Evolutionary conservation across 768 basidiomycete genomes (phyloP).

Genomic region (Holtermannia corniformis): DNA sequence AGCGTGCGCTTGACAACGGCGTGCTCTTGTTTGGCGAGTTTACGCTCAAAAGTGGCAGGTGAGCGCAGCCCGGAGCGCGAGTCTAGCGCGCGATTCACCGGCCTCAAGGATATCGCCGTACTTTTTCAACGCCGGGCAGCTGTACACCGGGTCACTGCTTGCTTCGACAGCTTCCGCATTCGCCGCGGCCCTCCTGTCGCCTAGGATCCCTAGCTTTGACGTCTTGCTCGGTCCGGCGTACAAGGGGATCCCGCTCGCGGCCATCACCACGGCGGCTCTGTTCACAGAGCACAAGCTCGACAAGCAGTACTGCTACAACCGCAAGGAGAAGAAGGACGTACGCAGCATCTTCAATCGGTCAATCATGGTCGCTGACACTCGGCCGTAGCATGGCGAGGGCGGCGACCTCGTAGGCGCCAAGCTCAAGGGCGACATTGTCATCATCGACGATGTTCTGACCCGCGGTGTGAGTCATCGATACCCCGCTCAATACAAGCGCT

Average conservation of each 20-base stretch:
- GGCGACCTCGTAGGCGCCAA: conserved; percentile 79
- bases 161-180: conserved; percentile 69
- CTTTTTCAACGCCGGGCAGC: conserved; percentile 89
- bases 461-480: conserved; percentile 25
- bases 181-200: conserved; percentile 62
- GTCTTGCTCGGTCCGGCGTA: conserved; percentile 94
- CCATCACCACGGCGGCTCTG: conserved; percentile 68
- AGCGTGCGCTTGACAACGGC: conserved; percentile 37
- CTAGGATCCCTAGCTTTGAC: conserved; percentile 54
- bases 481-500: background rate
- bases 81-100: background rate
- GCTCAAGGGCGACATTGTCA: conserved; percentile 68
- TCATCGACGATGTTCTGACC: conserved; percentile 96
- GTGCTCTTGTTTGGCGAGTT: conserved; percentile 67
- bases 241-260: conserved; percentile 91
- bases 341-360: conserved; percentile 12
- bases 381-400: conserved; percentile 73
- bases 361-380: conserved; percentile 4
- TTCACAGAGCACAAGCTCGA: conserved; percentile 55
- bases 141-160: conserved; percentile 75
- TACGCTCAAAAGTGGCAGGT: conserved; percentile 91
- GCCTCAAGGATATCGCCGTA: conserved; percentile 69
- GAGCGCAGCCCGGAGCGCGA: conserved; percentile 30
- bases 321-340: conserved; percentile 82
- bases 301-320: conserved; percentile 80